Conservation (phyloP, 257 asterid genomes). For the Fraxinus pennsylvanica region DNA sequence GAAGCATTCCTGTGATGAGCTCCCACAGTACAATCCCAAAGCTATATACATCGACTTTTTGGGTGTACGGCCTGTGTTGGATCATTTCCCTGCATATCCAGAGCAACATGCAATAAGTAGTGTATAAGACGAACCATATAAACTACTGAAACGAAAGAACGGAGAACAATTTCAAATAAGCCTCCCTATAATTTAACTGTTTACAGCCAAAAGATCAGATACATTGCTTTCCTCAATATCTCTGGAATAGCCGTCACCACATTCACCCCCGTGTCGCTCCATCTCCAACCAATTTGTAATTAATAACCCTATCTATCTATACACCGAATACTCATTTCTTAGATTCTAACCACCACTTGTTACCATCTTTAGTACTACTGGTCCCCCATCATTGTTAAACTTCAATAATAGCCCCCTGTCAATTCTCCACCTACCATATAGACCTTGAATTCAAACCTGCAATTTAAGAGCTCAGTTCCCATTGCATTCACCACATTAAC, state of each 20-base stretch:
- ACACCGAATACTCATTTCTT: not conserved
- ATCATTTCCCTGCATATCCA: conserved; percentile 65
- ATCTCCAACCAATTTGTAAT: not conserved
- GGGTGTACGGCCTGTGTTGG: conserved; percentile 53
- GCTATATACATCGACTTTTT: conserved; percentile 71
- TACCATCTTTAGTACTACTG: not conserved
- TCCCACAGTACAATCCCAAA: conserved; percentile 71
- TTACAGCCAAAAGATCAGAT: not conserved
- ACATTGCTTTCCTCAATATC: not conserved
- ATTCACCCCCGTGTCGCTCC: not conserved
- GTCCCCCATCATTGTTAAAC: not conserved
- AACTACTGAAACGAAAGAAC: too few species aligned
- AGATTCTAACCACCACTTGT: not conserved
- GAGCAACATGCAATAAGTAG: conserved; percentile 28
- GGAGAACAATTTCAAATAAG: not conserved
- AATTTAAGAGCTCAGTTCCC: not conserved
- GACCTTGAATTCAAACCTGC: not conserved
- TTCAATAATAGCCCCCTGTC: not conserved
- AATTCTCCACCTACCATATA: not conserved
- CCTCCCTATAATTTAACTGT: not conserved
- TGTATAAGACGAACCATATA: not conserved
- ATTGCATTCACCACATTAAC: not conserved
- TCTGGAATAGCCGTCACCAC: not conserved
- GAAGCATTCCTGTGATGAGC: conserved; percentile 60
- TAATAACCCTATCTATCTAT: not conserved